Evolutionary conservation across 768 basidiomycete genomes (phyloP).

Genomic region (Trametes cingulata): DNA sequence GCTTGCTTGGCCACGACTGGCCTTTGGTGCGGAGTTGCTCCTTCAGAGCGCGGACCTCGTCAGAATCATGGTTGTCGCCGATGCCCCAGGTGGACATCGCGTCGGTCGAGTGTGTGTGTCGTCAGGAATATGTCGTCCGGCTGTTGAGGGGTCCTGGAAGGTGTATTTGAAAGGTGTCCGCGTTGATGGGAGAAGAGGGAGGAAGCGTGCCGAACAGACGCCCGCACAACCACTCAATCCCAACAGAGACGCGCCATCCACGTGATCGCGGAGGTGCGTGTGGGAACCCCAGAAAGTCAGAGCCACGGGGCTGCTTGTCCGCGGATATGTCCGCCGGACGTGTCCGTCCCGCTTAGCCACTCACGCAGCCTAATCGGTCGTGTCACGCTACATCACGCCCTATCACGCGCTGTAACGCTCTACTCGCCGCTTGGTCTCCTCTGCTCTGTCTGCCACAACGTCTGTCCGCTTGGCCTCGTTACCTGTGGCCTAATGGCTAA

Average conservation of each 20-base stretch:
- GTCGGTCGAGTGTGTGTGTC: neutral
- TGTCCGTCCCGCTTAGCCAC: too few species aligned
- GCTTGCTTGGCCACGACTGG: slow-evolving; percentile 10
- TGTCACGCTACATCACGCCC: too few species aligned
- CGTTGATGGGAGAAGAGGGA: slow-evolving; percentile 4
- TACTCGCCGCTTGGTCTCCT: too few species aligned
- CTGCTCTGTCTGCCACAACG: too few species aligned
- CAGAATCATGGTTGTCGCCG: slow-evolving; percentile 42
- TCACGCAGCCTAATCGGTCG: too few species aligned
- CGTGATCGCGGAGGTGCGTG: slow-evolving; percentile 13
- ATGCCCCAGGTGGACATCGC: slow-evolving; percentile 42
- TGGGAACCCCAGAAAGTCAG: too few species aligned
- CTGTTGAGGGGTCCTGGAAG: neutral
- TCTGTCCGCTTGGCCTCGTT: too few species aligned
- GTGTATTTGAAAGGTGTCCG: slow-evolving; percentile 1
- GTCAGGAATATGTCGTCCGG: neutral
- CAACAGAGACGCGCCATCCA: slow-evolving; percentile 18
- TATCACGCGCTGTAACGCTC: too few species aligned
- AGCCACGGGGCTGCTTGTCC: too few species aligned
- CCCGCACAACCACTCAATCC: slow-evolving; percentile 12
- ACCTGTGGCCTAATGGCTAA: too few species aligned
- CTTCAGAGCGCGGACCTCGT: slow-evolving; percentile 39
- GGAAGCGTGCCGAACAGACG: slow-evolving; percentile 9
- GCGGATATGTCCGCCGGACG: too few species aligned
- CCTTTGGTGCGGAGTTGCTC: slow-evolving; percentile 40